These are phyloP conservation scores for Saccharata proteae DNA, from an alignment of 2,329 filamentous ascomycete species.

Conservation along the genomic window DNA sequence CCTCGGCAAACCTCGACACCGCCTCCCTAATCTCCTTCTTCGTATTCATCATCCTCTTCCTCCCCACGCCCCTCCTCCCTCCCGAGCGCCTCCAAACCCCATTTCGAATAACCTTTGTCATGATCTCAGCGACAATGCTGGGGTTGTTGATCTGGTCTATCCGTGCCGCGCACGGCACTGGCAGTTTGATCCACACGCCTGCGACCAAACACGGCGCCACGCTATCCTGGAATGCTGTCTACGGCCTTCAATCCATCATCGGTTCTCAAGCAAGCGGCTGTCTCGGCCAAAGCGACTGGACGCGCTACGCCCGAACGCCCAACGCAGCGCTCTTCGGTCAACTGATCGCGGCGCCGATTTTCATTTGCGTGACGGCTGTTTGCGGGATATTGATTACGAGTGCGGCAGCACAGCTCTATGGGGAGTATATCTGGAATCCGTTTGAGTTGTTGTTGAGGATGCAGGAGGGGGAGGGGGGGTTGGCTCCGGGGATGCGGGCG, in stretches of 20 bases:
- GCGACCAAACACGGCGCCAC: slow-evolving; percentile 27
- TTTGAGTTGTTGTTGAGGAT: slow-evolving; percentile 18
- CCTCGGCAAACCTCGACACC: slow-evolving; percentile 21
- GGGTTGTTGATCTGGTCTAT: slow-evolving; percentile 34
- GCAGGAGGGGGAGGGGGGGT: slow-evolving; percentile 14
- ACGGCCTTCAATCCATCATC: slow-evolving; percentile 33
- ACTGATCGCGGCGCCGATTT: slow-evolving; percentile 24
- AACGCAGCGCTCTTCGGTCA: slow-evolving; percentile 26
- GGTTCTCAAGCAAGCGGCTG: slow-evolving; percentile 30
- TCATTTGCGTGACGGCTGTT: slow-evolving; percentile 24
- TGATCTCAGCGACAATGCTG: slow-evolving; percentile 22
- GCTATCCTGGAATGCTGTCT: slow-evolving; percentile 34
- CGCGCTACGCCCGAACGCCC: slow-evolving; percentile 24
- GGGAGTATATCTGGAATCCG: slow-evolving; percentile 28
- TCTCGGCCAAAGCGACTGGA: slow-evolving; percentile 33
- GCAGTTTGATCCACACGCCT: slow-evolving; percentile 24
- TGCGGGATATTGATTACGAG: slow-evolving; percentile 32
- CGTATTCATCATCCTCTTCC: slow-evolving; percentile 22
- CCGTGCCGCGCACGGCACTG: slow-evolving; percentile 20
- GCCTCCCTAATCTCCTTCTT: slow-evolving; percentile 24
- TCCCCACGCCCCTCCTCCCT: slow-evolving; percentile 35
- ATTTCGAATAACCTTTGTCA: slow-evolving; percentile 33
- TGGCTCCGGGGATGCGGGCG: slow-evolving; percentile 13
- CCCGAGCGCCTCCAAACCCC: slow-evolving; percentile 36
- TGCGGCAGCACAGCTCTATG: slow-evolving; percentile 24